These are phyloP conservation scores for Xylogone sp. DNA, from an alignment of 2,329 filamentous ascomycete species.

Conservation along the genomic window DNA sequence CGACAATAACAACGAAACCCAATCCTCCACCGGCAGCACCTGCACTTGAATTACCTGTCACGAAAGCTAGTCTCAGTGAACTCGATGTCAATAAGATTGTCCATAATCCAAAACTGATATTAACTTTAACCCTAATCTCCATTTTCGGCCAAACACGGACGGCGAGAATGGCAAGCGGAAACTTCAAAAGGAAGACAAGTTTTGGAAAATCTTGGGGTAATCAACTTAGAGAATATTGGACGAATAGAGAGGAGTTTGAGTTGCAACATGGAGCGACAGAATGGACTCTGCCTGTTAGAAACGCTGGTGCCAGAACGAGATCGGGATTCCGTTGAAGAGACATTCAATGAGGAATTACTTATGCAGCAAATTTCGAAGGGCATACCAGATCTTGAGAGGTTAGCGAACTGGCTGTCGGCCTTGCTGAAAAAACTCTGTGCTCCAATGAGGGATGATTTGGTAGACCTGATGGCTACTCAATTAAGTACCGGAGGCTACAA, in stretches of 20 bases:
- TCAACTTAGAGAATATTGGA: conserved; percentile 51
- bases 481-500: conserved; percentile 71
- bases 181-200: conserved; percentile 69
- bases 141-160: conserved; percentile 87
- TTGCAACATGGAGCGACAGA: conserved; percentile 43
- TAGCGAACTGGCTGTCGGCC: conserved; percentile 78
- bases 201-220: conserved; percentile 69
- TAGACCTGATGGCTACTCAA: conserved; percentile 83
- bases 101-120: conserved; percentile 81
- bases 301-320: conserved; percentile 85
- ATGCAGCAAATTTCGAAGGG: conserved; percentile 92
- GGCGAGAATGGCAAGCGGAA: conserved; percentile 83
- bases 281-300: conserved; percentile 74
- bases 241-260: conserved; percentile 47
- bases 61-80: conserved; percentile 78
- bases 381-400: conserved; percentile 78
- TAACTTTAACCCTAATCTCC: conserved; percentile 90
- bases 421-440: conserved; percentile 93
- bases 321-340: conserved; percentile 74
- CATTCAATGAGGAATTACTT: conserved; percentile 77
- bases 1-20: background rate
- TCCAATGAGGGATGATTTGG: conserved; percentile 88
- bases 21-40: background rate
- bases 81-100: conserved; percentile 86
- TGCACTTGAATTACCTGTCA: conserved; percentile 69